Evolutionary conservation across 2,329 filamentous ascomycete species (phyloP), one percentile per base, ranked within the genome.

Genomic region (Colletotrichum sp.): DNA sequence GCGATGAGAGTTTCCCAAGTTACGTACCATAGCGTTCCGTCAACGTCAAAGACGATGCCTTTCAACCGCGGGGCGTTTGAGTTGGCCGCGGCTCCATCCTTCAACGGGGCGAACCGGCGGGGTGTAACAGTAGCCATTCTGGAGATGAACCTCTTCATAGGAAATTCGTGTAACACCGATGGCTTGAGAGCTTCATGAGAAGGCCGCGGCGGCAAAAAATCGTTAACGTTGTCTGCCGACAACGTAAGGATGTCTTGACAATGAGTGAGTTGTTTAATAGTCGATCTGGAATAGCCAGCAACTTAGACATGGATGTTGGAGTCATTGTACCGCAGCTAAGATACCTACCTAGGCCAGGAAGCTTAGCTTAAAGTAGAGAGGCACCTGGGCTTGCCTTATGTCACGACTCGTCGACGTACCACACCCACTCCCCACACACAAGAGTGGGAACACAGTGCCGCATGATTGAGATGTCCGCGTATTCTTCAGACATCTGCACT

Each of bases 1-100:
- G 10, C 30, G 7, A 8, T 44, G 15, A 55, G 12, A 7, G 34
- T 16, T 13, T 16, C 13, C 12, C 44, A 34, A 44, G n/a, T 55
- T 24, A 88, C 93, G 86, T 86, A 98, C 96, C 94, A 98, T 76
- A 99, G 86, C 28, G 96, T 99, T 5, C 96, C 96, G 84, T 99
- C 96, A 78, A 99, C 95, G 86, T 99, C 96, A 85, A 99, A 99
- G 16, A 99, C 89, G 3, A 94, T 86, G 5, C 92, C 92, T 76
- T 88, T 88, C 32, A 94, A 84, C 72, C 82, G 86, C 3, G 90
- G 89, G 26, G 84, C 82, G 10, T 82, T 81, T 28, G 81, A 79
- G 5, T 83, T 80, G 7, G 84, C 78, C 13, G 80, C 59, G 59
- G 18, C 79, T 8, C 83, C 84, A 24, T 83, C 81, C 74, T 85